Base-by-base conservation (phyloP, 441 rosid genomes). In the Euphorbia celastroides region DNA sequence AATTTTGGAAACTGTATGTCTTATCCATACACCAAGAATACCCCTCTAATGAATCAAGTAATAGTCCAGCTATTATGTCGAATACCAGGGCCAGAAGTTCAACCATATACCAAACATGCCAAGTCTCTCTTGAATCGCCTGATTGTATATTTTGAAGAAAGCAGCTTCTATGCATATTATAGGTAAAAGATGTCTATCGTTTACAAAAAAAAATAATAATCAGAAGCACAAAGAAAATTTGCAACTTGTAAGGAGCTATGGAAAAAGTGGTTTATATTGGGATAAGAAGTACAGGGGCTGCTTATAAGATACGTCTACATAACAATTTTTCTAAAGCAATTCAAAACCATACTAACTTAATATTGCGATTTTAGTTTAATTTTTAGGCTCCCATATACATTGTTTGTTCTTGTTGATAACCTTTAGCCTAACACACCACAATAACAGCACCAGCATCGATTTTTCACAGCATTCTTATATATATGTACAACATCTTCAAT, bases 131-230 rank as follows among this genome's bases (percentile, higher is more conserved):
- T 26, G 42, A 38, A 38, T 27, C 27, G 26, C 46, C 17, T 7
- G 27, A 55, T 66, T n/a, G 2, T 41, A 27, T 42, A 67, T 42
- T 14, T 58, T 22, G 28, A 57, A 28, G 14, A 66, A 27, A 66
- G 62, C 62, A 66, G 55, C 26, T 9, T 26, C 3, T 56, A 17
- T 42, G 25, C 19, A 57, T 17, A 22, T 52, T 8, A 55, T 23
- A 48, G 16, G 20, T 17, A 2, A 48, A 48, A 38, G 19, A 48
- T 17, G 1, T 6, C 50, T 2, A 44, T 5, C 16, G 17, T 19
- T n/a, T n/a, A n/a, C n/a, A n/a, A n/a, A 44, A 44, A 12, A 6
- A n/a, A 32, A 19, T 31, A 19, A 22, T 22, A 58, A 19, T 22
- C 8, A 17, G 48, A n/a, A 19, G 41, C 19, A 38, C 8, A 56